Conservation (phyloP, 116 monocot species). For the Posidonia oceanica region DNA sequence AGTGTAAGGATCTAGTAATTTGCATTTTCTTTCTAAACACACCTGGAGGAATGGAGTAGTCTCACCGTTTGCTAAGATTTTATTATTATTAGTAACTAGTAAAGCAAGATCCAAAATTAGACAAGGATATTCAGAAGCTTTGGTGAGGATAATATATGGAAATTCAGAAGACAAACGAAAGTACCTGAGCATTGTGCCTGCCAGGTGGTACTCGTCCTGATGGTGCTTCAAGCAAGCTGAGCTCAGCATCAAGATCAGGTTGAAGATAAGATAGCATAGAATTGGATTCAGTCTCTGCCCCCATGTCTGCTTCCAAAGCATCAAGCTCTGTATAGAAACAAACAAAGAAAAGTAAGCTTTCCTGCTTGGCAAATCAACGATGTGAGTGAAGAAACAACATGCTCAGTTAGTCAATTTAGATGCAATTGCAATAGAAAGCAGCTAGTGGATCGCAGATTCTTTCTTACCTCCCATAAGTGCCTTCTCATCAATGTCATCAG, state of each 20-base stretch:
- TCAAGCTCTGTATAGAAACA: conserved; percentile 62
- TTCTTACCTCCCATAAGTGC: conserved; percentile 87
- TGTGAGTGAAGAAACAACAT: background rate
- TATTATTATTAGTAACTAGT: too few species aligned
- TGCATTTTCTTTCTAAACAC: too few species aligned
- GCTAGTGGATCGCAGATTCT: background rate
- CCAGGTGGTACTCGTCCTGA: conserved; percentile 29
- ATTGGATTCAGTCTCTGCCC: conserved; percentile 54
- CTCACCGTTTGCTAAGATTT: too few species aligned
- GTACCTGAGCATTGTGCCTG: conserved; percentile 58
- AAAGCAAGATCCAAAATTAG: background rate
- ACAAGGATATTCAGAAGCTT: background rate
- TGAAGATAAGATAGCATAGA: conserved; percentile 84
- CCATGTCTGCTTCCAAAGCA: conserved; percentile 97
- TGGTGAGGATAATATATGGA: background rate
- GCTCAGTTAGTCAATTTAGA: too few species aligned
- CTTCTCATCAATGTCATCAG: conserved; percentile 91
- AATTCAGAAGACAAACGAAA: background rate
- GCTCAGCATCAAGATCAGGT: conserved; percentile 66
- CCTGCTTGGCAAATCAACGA: background rate
- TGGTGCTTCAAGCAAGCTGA: conserved; percentile 66
- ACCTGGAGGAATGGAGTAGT: too few species aligned
- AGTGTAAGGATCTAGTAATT: too few species aligned
- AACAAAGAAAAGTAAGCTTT: background rate
- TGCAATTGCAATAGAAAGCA: too few species aligned